Base-by-base conservation (phyloP, 1,284 basidiomycete species). In the Ustilago shanxiensis region DNA sequence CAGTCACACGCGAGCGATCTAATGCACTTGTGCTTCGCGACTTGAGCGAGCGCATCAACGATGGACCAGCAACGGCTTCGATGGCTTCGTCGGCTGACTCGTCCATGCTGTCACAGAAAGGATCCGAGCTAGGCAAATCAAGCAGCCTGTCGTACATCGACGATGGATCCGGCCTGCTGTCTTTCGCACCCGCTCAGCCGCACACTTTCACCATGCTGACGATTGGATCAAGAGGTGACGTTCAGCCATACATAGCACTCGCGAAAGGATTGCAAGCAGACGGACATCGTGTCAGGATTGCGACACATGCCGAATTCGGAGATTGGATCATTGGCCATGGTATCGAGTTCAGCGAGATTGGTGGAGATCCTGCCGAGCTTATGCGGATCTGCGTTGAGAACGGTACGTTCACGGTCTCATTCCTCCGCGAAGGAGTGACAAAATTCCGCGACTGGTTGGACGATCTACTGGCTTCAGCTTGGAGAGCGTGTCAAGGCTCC, bases 361-460 rank as follows among this genome's bases (percentile, higher is more conserved):
- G 96, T 18, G 96, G 97, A 20, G 97, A 99, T 86, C 96, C 96
- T 3, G 95, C 95, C 2, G 95, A 98, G 86, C 88, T 99, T 59
- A 91, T 91, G 90, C 76, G 84, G 49, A 83, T 85, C 72, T 80
- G 74, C 70, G 81, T 80, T 18, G 83, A 84, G 60, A 79, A 84
- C 28, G 95, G 97, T 67, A 97, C 93, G 74, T 98, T 98, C 85
- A 97, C 96, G 0, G 92, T 98, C 33, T 91, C 94, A 0, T 98
- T 98, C 87, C 87, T 98, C 82, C 95, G 92, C 83, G 96, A 98
- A 85, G 92, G 92, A 13, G 87, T 98, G 53, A 89, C 91, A 68
- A 96, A 95, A 92, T 98, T 98, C 88, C 92, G 96, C 61, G 93
- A 93, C 24, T 99, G 96, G 96, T 89, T 98, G 58, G 96, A 98